phyloP scores from a whole-genome alignment of 306 rosid genomes.

The Calophaca sinica region DNA sequence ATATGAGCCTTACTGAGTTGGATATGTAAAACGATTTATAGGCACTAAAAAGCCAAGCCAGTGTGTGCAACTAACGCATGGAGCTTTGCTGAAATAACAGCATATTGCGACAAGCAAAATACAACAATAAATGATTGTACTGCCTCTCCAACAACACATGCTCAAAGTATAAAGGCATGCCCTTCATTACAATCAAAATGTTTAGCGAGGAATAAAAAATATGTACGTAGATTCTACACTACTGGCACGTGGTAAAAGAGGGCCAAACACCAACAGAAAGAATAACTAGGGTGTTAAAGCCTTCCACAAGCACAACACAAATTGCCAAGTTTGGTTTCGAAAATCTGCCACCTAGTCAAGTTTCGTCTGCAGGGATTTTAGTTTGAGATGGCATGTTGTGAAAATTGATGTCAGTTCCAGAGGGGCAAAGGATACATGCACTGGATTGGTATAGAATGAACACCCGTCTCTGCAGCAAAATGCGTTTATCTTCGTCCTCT shows the following conservation, averaged over 20 bases:
- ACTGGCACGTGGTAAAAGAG: constrained; percentile 39
- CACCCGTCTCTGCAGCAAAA: constrained; percentile 42
- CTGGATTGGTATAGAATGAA: constrained; percentile 38
- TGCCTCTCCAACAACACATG: constrained; percentile 40
- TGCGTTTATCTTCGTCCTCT: constrained; percentile 54
- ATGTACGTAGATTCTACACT: constrained; percentile 51
- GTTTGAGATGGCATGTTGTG: constrained; percentile 47
- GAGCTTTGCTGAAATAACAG: not conserved
- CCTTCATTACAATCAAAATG: not conserved
- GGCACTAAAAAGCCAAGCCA: too few relatives aligned
- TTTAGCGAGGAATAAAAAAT: constrained; percentile 29
- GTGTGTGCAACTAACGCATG: constrained; percentile 7
- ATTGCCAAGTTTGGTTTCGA: constrained; percentile 37
- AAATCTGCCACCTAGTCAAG: constrained; percentile 41
- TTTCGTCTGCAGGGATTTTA: constrained; percentile 39
- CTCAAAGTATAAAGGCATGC: constrained; percentile 21
- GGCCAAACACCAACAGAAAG: constrained; percentile 51
- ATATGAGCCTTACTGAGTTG: not conserved
- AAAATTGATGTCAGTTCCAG: constrained; percentile 53
- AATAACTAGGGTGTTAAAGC: constrained; percentile 47
- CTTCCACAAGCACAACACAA: constrained; percentile 41
- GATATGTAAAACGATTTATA: not conserved
- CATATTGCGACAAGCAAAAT: constrained; percentile 21
- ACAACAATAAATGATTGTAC: constrained; percentile 35
- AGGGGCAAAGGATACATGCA: constrained; percentile 48